phyloP scores from a whole-genome alignment of 805 yeast genomes.

The Vanderwaltozyma polyspora region DNA sequence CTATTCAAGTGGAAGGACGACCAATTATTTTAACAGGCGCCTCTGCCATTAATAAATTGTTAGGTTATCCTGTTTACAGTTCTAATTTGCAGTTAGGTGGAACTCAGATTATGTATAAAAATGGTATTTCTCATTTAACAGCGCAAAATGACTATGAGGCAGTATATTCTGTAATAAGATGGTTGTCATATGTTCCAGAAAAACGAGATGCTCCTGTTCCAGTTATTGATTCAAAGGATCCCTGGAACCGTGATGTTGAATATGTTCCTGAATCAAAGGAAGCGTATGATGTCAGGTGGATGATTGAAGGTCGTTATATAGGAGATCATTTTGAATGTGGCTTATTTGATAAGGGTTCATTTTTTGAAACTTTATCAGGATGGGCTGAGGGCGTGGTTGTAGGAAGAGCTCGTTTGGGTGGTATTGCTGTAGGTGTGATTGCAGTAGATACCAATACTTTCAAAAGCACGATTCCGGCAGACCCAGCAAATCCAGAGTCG shows the following conservation, averaged over 20 bases:
- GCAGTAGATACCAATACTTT: constrained; percentile 88
- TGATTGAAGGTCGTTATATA: constrained; percentile 75
- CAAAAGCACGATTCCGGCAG: constrained; percentile 90
- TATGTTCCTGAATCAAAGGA: constrained; percentile 62
- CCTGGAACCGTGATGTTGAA: constrained; percentile 91
- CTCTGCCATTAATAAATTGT: constrained; percentile 91
- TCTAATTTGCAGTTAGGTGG: constrained; percentile 98
- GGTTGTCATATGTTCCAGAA: constrained; percentile 94
- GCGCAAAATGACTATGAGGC: constrained; percentile 97
- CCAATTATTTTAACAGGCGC: constrained; percentile 99
- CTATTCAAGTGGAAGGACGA: constrained; percentile 97
- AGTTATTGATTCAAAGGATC: constrained; percentile 64
- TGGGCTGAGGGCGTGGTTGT: constrained; percentile 99
- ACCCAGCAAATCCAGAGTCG: constrained; percentile 95
- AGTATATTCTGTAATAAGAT: constrained; percentile 84
- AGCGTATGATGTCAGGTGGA: constrained; percentile 86
- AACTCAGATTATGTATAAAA: constrained; percentile 95
- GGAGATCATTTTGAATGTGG: constrained; percentile 74
- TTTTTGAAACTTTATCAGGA: constrained; percentile 92
- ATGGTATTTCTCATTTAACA: constrained; percentile 96
- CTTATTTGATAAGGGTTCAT: constrained; percentile 82
- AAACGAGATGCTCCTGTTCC: constrained; percentile 86
- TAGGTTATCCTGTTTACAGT: constrained; percentile 94
- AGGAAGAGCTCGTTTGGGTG: constrained; percentile 97
- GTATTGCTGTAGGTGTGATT: constrained; percentile 97